phyloP scores from a whole-genome alignment of 257 asterid genomes.

The Solanum corneliomulleri region DNA sequence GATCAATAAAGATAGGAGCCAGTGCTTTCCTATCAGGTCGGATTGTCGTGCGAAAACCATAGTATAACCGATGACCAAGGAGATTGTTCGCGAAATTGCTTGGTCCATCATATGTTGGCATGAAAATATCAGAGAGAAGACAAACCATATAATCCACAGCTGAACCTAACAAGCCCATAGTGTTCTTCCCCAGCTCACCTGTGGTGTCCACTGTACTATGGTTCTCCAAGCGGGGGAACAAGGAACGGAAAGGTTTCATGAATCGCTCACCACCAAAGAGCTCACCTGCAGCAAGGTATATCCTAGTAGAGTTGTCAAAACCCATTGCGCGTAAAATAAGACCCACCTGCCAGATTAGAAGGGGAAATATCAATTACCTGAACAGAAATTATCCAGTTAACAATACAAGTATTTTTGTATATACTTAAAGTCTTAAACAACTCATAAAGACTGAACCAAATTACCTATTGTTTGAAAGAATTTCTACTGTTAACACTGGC shows the following conservation, averaged over 20 bases:
- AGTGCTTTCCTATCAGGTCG: constrained; percentile 82
- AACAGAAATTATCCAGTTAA: not conserved
- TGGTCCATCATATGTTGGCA: constrained; percentile 98
- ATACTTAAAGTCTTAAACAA: not conserved
- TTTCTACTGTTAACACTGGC: not conserved
- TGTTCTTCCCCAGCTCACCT: constrained; percentile 33
- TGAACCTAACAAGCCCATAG: constrained; percentile 68
- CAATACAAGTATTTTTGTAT: not conserved
- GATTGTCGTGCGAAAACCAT: constrained; percentile 85
- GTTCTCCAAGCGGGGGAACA: constrained; percentile 85
- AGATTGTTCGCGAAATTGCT: constrained; percentile 96
- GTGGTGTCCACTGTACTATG: constrained; percentile 56
- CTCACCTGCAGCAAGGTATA: constrained; percentile 95
- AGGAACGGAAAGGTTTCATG: constrained; percentile 70
- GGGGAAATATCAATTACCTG: not conserved
- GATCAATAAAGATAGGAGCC: constrained; percentile 65
- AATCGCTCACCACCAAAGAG: constrained; percentile 89
- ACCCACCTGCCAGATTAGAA: constrained; percentile 58
- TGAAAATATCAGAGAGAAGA: constrained; percentile 83
- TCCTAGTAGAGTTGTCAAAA: constrained; percentile 75
- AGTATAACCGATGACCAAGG: constrained; percentile 95
- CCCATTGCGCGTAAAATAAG: constrained; percentile 76
- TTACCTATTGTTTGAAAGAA: not conserved
- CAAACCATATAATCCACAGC: constrained; percentile 99
- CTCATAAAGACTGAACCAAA: not conserved